Evolutionary conservation across 2,329 filamentous ascomycete species (phyloP).

Genomic region (Samsoniella hepiali): DNA sequence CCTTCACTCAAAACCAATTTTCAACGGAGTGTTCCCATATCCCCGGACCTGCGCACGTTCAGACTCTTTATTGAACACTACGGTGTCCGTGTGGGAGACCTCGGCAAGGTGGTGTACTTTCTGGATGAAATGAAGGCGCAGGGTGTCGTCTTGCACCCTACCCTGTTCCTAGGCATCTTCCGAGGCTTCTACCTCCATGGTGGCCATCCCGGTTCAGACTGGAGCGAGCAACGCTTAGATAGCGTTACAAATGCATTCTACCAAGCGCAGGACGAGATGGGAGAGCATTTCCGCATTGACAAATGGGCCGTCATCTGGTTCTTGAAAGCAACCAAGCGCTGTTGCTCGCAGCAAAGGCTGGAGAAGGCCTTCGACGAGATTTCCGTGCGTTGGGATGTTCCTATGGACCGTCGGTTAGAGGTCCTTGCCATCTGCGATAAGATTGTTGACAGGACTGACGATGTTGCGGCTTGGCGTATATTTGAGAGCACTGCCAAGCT

Average conservation of each 20-base stretch:
- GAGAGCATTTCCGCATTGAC: conserved; percentile 49
- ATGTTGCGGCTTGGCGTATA: conserved; percentile 11
- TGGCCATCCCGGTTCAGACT: conserved; percentile 58
- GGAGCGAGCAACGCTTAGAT: conserved; percentile 68
- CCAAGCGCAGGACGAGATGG: conserved; percentile 46
- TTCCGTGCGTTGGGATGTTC: conserved; percentile 41
- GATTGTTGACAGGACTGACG: conserved; percentile 9
- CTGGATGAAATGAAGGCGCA: conserved; percentile 77
- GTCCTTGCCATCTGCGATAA: conserved; percentile 13
- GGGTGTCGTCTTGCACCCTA: conserved; percentile 65
- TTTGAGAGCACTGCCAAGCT: conserved; percentile 7
- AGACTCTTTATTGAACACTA: conserved; percentile 75
- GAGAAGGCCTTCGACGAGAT: conserved; percentile 53
- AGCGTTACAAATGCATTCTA: conserved; percentile 65
- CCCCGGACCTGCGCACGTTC: conserved; percentile 76
- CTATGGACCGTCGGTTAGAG: conserved; percentile 1
- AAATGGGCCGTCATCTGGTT: conserved; percentile 61
- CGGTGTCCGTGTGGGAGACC: conserved; percentile 63
- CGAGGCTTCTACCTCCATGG: conserved; percentile 78
- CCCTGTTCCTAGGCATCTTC: conserved; percentile 77
- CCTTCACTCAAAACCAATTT: conserved; percentile 50
- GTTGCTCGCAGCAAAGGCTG: conserved; percentile 49
- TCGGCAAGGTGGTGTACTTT: conserved; percentile 66
- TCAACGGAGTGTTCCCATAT: conserved; percentile 63
- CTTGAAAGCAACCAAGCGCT: conserved; percentile 62